Evolutionary conservation across 768 basidiomycete species (phyloP).

Genomic region (Hygrophorus pudorinus): DNA sequence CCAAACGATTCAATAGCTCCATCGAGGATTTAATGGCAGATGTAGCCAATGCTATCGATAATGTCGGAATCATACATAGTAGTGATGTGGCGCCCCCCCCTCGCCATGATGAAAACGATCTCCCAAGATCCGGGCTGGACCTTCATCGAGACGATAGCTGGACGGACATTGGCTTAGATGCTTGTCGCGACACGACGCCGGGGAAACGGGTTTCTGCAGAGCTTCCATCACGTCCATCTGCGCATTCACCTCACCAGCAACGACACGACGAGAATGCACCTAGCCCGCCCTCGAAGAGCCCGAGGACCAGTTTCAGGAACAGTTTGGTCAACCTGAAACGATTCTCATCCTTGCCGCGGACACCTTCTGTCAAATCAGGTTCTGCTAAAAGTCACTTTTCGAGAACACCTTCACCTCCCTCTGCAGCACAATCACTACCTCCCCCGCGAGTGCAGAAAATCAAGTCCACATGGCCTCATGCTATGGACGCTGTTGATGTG

Average conservation of each 20-base stretch:
- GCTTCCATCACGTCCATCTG: neutral
- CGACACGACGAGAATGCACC: conserved; percentile 20
- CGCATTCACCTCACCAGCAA: conserved; percentile 4
- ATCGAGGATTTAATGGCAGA: conserved; percentile 4
- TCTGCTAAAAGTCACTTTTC: conserved; percentile 8
- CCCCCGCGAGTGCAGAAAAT: conserved; percentile 20
- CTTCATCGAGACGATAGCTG: conserved; percentile 1
- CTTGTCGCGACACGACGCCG: neutral
- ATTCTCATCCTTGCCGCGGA: conserved; percentile 53
- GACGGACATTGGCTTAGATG: neutral
- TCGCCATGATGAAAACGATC: neutral
- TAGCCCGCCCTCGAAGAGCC: conserved; percentile 41
- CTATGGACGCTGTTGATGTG: conserved; percentile 66
- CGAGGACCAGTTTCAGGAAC: conserved; percentile 36
- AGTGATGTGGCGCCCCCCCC: conserved; percentile 6
- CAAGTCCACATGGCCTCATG: conserved; percentile 39
- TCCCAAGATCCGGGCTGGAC: neutral
- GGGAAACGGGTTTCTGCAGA: neutral
- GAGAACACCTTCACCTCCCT: conserved; percentile 11
- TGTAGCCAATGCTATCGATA: neutral
- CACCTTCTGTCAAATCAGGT: conserved; percentile 43
- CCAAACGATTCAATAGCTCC: too few species aligned
- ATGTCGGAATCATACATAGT: neutral
- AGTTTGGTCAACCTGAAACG: conserved; percentile 27
- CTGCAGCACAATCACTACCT: conserved; percentile 9